Conservation (phyloP, 225 moss, liverwort and hornwort species). For the Polytrichum formosum region DNA sequence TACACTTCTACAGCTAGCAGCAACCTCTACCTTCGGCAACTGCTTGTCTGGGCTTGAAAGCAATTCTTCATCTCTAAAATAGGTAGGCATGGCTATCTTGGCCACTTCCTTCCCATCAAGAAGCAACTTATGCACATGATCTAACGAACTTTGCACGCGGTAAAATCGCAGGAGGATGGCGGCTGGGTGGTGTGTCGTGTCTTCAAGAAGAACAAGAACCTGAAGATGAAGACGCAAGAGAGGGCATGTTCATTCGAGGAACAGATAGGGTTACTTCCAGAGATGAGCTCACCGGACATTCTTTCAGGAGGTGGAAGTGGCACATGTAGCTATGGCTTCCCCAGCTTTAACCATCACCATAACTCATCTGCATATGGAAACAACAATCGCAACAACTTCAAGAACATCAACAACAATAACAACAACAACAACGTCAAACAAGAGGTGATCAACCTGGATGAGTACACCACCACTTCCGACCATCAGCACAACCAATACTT, state of each 20-base stretch:
- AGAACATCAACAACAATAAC: not conserved
- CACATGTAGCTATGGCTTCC: slow-evolving; percentile 14
- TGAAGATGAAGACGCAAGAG: slow-evolving; percentile 41
- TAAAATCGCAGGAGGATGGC: slow-evolving; percentile 40
- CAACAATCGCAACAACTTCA: no score
- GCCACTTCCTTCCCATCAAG: no score
- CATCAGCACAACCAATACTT: slow-evolving; percentile 8
- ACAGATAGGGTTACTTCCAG: slow-evolving; percentile 23
- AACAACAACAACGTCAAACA: slow-evolving; percentile 27
- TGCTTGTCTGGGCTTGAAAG: not conserved
- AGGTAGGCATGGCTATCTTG: no score
- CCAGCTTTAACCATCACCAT: slow-evolving; percentile 5
- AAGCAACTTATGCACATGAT: not conserved
- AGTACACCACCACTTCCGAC: slow-evolving; percentile 4
- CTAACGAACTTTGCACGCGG: not conserved
- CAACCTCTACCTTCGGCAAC: not conserved
- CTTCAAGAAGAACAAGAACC: slow-evolving; percentile 48
- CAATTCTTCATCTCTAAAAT: not conserved
- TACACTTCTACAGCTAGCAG: no score
- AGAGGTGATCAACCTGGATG: slow-evolving; percentile 46
- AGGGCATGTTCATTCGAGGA: slow-evolving; percentile 37
- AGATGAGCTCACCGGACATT: slow-evolving; percentile 29
- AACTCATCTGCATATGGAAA: no score
- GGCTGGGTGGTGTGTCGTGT: slow-evolving; percentile 62
- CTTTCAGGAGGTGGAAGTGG: slow-evolving; percentile 14